Evolutionary conservation across 1,139 yeast species (phyloP), one percentile per base, ranked within the genome.

Genomic region (Pichia sp.): DNA sequence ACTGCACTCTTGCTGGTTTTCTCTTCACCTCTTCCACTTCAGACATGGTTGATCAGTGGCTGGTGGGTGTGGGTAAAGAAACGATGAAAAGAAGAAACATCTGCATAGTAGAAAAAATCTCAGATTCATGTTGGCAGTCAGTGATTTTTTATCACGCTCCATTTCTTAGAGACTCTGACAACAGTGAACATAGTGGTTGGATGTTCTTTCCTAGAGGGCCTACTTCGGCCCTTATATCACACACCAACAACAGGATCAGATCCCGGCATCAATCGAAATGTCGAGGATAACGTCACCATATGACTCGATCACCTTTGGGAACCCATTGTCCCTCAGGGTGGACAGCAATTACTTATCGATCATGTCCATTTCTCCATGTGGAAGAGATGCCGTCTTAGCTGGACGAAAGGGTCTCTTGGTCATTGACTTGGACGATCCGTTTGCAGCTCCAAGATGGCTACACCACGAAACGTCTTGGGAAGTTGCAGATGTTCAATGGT

Each of bases 401-500:
- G 93, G 95, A 8, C 77, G 96, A 45, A 75, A 85, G 51, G 99
- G 99, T 0, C 71, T 93, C 17, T 87, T 83, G 61, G 81, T 93
- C 40, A 83, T 93, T n/a, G 98, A 93, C 66, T 67, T 93, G 41
- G 96, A 93, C 59, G 96, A 93, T 65, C 98, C 98, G 0, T 91
- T 89, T 66, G 82, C 94, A 0, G 90, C 96, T 1, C 99, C 99
- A 0, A 71, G 99, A 50, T 88, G 95, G 90, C 75, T 93, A 24
- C 95, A 84, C 48, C 97, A 93, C 62, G 75, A 83, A 30, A 91
- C 98, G 0, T 83, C 96, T 0, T 94, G 99, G 99, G 98, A 93
- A 65, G 99, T 93, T 2, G 97, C 99, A 0, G 97, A 93, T 63
- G 97, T 91, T 1, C 98, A 93, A 64, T 93, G 99, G 98, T 88